A percentile compares a stretch with the other conserved stretches of the same genome.
Evolutionary conservation across 805 yeast genomes (phyloP).

Genomic region (Saccharomyces eubayanus): DNA sequence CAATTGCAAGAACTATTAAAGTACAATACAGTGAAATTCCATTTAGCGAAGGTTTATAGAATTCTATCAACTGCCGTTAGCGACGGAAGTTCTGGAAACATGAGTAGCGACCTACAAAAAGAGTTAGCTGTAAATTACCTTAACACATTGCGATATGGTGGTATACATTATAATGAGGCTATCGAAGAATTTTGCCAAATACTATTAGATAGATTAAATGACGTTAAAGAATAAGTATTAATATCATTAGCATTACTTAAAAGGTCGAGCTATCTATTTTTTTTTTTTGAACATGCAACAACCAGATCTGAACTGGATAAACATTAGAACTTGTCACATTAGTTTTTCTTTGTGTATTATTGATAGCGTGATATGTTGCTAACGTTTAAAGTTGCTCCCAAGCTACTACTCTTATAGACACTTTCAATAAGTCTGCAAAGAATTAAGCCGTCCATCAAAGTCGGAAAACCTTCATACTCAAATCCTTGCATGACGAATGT

Average conservation of each 20-base stretch:
- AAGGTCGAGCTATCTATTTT: background rate
- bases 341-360: background rate
- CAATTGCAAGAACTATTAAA: slow-evolving; percentile 40
- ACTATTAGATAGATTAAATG: slow-evolving; percentile 8
- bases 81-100: slow-evolving; percentile 13
- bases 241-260: background rate
- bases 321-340: background rate
- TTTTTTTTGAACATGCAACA: background rate
- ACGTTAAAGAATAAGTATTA: background rate
- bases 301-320: background rate
- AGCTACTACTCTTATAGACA: slow-evolving; percentile 10
- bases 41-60: slow-evolving; percentile 41
- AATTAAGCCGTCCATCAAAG: slow-evolving; percentile 16
- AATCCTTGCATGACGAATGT: slow-evolving; percentile 10
- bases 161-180: slow-evolving; percentile 51
- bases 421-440: slow-evolving; percentile 11
- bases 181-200: slow-evolving; percentile 54
- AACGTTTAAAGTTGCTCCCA: slow-evolving; percentile 6
- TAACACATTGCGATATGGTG: slow-evolving; percentile 48
- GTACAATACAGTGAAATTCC: slow-evolving; percentile 43
- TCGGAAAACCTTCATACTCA: slow-evolving; percentile 14
- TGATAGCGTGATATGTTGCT: slow-evolving; percentile 1
- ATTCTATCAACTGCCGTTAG: slow-evolving; percentile 31
- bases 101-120: slow-evolving; percentile 31
- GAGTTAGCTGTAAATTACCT: slow-evolving; percentile 53